Percentiles rank a stretch among this genome's conserved stretches.
Evolutionary conservation across 208 protist genomes (phyloP).

Genomic region (Crithidia acanthocephali): DNA sequence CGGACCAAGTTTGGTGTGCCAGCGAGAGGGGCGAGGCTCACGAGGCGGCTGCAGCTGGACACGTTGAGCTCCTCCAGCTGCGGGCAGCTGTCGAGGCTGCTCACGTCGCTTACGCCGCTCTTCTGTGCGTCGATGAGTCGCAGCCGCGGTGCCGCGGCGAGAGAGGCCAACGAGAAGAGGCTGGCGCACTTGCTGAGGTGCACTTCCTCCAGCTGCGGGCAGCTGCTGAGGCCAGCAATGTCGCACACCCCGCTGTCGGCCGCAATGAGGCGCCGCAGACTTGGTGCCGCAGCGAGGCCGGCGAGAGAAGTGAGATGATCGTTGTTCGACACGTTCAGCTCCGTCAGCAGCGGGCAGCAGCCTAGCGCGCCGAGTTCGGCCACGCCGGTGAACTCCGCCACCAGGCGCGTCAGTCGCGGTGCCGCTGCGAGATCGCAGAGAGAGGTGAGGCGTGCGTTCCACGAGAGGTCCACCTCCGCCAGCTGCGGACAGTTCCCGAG

Average conservation of each 20-base stretch:
- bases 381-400: constrained; percentile 6
- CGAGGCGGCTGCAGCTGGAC: not conserved
- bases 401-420: not conserved
- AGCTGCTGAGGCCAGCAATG: not conserved
- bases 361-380: not conserved
- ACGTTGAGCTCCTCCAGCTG: constrained; percentile 2
- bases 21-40: constrained; percentile 6
- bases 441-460: constrained; percentile 4
- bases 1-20: constrained; percentile 1
- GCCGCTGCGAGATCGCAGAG: not conserved
- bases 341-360: not conserved
- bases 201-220: constrained; percentile 2
- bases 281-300: not conserved
- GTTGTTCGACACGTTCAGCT: constrained; percentile 8
- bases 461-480: not conserved
- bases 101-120: constrained; percentile 11
- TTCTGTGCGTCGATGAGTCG: constrained; percentile 8
- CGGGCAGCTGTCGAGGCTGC: constrained; percentile 6
- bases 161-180: not conserved
- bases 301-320: not conserved
- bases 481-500: constrained; percentile 8
- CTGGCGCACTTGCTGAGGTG: constrained; percentile 6
- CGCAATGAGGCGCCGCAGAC: constrained; percentile 1
- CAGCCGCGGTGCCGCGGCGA: constrained; percentile 5
- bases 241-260: constrained; percentile 3